Evolutionary conservation across 2,329 filamentous ascomycete species (phyloP), one percentile per base, ranked within the genome.

Genomic region (Fusarium sambucinum): DNA sequence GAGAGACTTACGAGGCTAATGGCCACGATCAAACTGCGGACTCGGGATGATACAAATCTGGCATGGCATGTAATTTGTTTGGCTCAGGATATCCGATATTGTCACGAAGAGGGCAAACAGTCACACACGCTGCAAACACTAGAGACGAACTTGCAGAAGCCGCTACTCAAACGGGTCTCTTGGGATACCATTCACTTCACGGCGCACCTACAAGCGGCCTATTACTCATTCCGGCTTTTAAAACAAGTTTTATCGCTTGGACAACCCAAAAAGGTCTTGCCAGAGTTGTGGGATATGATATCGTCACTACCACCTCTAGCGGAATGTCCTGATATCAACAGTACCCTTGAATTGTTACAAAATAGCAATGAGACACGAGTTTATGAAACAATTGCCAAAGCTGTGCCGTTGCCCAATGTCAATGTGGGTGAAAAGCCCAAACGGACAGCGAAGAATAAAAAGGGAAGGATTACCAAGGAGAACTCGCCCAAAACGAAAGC

Each of bases 101-200:
- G 77, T n/a, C 50, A 53, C 16, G 69, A 72, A n/a, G 66, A 72
- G 19, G 76, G 63, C 25, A 77, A 78, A 30, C 59, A 65, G 16
- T 74, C 75, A 3, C 70, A 75, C 23, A 46, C 44, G 13, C 56
- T 77, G 19, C 56, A 66, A 27, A 70, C 66, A 14, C 58, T 79
- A 14, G 68, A 74, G 48, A 48, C 57, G 13, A 54, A 42, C 17
- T 44, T 51, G 8, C 32, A 55, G 17, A 21, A 35, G 9, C 19
- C 50, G 13, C 30, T 40, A 8, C 50, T 47, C 3, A 55, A 48
- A 10, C 55, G 60, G 44, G 27, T 71, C 47, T 76, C 68, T 2
- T 92, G 90, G 90, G 80, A 84, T 12, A 79, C 85, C 19, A 77
- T 91, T 42, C 90, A 93, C 70, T 81, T 90, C 47, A 75, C 83